Base-by-base conservation (phyloP, 306 rosid species). In the Pyrus bretschneideri region DNA sequence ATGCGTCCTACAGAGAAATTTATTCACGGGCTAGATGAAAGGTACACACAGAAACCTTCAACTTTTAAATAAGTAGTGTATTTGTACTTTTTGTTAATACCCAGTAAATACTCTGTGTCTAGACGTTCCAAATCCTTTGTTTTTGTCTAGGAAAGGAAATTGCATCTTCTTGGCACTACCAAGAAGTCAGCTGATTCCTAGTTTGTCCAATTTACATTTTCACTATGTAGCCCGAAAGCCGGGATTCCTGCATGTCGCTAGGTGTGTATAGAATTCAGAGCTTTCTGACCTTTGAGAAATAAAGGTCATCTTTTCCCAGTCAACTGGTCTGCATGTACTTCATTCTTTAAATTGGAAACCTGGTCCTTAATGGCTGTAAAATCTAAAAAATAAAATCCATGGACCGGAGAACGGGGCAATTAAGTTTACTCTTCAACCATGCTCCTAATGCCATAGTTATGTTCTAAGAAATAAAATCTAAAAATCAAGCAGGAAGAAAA, bases 11-110 rank as follows among this genome's bases (percentile, higher is more conserved):
- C 97, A 3, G 97, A 94, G 61, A 87, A 89, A 81, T 89, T 86
- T 77, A 84, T 94, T 74, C 97, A 91, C 64, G 97, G 93, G 76
- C 85, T 94, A 62, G 98, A 94, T 83, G 97, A 90, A 80, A 94
- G 98, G 98, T 93, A 73, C 49, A 15, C 30, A 44, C 72, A 67
- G 69, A 68, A 82, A 72, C 63, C 83, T 80, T 68, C 11, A 68
- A 42, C 65, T 33, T 75, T 78, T 9, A 62, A 22, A 25, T 67
- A 18, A 38, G 23, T 72, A 23, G 38, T 40, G 25, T 44, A 38
- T 38, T 22, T 73, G 18, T 35, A 35, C 22, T 73, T 57, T 38
- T 23, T 15, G 21, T 38, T 63, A 9, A 46, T 40, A n/a, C n/a
- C n/a, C n/a, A n/a, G n/a, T n/a, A n/a, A n/a, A n/a, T n/a, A 64